Percentiles rank a stretch among this genome's conserved stretches.
Conservation (phyloP, 2,329 filamentous ascomycete genomes). For the Fusarium avenaceum region DNA sequence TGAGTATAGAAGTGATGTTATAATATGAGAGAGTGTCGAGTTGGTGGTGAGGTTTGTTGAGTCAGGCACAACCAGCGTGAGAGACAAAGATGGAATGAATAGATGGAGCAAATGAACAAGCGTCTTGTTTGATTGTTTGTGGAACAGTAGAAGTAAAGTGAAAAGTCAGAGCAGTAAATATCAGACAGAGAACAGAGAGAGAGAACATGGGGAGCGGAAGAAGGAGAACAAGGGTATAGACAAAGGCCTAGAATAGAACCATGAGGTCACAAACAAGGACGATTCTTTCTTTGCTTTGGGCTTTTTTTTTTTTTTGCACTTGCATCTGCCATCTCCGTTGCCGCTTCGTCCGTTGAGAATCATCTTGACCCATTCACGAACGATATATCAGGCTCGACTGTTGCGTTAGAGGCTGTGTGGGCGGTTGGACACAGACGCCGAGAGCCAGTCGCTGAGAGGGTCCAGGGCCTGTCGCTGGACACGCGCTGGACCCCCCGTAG, state of each 20-base stretch:
- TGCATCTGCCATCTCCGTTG: constrained; percentile 1
- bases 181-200: constrained; percentile 11
- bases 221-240: constrained; percentile 17
- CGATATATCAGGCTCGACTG: constrained; percentile 28
- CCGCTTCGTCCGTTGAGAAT: constrained; percentile 23
- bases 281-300: constrained; percentile 8
- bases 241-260: constrained; percentile 15
- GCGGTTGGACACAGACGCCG: constrained; percentile 30
- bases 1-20: constrained; percentile 5
- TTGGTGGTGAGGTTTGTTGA: constrained; percentile 8
- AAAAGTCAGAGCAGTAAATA: constrained; percentile 28
- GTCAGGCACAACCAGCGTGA: constrained; percentile 41
- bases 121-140: constrained; percentile 37
- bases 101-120: constrained; percentile 31
- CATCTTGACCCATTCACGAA: constrained; percentile 37
- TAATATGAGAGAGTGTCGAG: constrained; percentile 2
- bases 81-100: constrained; percentile 15
- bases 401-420: constrained; percentile 22
- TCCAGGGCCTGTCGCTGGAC: constrained; percentile 37
- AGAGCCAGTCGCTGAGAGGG: constrained; percentile 40
- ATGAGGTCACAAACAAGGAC: constrained; percentile 32
- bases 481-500: constrained; percentile 20
- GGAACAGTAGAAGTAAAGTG: constrained; percentile 10
- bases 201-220: constrained; percentile 2
- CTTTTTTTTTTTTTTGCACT: background rate